Evolutionary conservation across 2,329 filamentous ascomycete species (phyloP), one percentile per base, ranked within the genome.

Genomic region (Sporothrix mexicana): DNA sequence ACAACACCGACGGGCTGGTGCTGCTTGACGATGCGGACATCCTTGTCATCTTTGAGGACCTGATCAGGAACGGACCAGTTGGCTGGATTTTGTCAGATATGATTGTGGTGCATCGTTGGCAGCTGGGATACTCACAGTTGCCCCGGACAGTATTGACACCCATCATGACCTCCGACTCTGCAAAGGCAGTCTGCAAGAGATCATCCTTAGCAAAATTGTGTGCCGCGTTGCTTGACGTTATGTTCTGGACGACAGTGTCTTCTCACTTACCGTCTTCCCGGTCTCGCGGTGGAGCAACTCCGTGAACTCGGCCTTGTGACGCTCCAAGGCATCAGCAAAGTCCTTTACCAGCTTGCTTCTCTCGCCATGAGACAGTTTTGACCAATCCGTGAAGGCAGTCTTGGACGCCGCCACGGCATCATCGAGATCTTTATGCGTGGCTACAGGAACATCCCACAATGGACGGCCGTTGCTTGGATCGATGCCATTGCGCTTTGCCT

Each of bases 21-120:
- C 10, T 68, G 64, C 13, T 55, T 55, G 20, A 55, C 53, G 25
- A 55, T 55, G 20, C 53, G 53, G n/a, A 55, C 53, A 23, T 82
- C 53, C 8, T 23, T 23, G 53, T 55, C 53, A 9, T 55, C 53
- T 25, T 55, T 55, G 20, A 55, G 53, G 4, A 55, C 53, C n/a
- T 55, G 53, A 13, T 55, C 53, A 23, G 53, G 53, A 7, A 55
- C 53, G 6, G 53, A 55, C 53, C 53, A 55, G 20, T 55, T 55
- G 3, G 53, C 53, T 55, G 25, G 10, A 9, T 25, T 3, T 25
- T 25, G 20, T 25, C 3, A 12, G 10, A 55, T 20, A 55, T 47
- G 45, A 3, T 4, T 12, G 13, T 10, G 15, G n/a, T 15, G n/a
- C n/a, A 51, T 7, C 49, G 3, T n/a, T 5, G 20, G 49, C 15